Evolutionary conservation across 2,329 filamentous ascomycete species (phyloP).

Genomic region (Pseudogymnoascus sp.): DNA sequence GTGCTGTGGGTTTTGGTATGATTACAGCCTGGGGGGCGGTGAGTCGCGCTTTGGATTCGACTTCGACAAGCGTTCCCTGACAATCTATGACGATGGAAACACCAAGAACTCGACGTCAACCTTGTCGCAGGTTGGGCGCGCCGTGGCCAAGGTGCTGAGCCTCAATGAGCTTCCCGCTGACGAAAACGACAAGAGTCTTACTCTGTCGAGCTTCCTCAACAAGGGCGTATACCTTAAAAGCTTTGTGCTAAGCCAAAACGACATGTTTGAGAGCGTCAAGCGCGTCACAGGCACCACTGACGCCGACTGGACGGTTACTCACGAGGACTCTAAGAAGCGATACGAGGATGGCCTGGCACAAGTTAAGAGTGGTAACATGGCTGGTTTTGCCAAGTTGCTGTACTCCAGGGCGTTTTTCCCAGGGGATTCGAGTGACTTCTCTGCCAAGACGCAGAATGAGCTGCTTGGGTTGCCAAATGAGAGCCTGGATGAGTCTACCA

Average conservation of each 20-base stretch:
- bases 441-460: conserved; percentile 17
- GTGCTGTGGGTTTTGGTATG: conserved; percentile 47
- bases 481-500: conserved; percentile 20
- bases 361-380: conserved; percentile 15
- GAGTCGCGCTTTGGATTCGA: conserved; percentile 43
- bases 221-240: conserved; percentile 38
- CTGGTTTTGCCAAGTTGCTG: conserved; percentile 17
- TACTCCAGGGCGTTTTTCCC: conserved; percentile 20
- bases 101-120: conserved; percentile 41
- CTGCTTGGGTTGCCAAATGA: conserved; percentile 20
- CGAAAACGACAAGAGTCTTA: conserved; percentile 29
- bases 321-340: conserved; percentile 13
- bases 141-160: conserved; percentile 44
- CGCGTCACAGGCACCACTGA: conserved; percentile 21
- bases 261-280: conserved; percentile 38
- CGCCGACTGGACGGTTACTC: conserved; percentile 20
- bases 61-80: conserved; percentile 37
- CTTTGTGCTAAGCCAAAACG: conserved; percentile 43
- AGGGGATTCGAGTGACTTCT: conserved; percentile 16
- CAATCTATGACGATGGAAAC: conserved; percentile 48
- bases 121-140: conserved; percentile 46
- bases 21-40: conserved; percentile 40
- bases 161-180: conserved; percentile 33
- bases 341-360: conserved; percentile 17
- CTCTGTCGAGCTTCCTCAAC: conserved; percentile 37